Conservation (phyloP, 306 rosid genomes). For the Luffa aegyptiaca region DNA sequence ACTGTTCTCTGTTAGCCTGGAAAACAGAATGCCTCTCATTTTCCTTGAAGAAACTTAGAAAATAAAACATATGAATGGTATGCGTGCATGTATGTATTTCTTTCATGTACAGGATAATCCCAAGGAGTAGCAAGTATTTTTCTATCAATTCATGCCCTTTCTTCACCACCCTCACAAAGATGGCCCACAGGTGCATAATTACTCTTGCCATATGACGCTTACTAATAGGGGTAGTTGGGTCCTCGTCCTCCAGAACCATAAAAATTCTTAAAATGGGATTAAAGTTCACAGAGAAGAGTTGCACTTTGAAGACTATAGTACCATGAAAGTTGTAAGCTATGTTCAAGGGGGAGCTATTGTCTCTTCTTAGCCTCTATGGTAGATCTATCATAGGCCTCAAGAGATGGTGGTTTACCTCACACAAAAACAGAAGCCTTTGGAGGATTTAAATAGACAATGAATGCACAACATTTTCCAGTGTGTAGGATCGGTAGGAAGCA, state of each 20-base stretch:
- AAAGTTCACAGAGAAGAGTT: neutral
- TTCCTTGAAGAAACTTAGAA: neutral
- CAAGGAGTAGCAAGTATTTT: neutral
- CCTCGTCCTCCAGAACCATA: neutral
- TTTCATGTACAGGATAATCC: neutral
- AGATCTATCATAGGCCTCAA: neutral
- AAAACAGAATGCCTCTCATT: slow-evolving; percentile 6
- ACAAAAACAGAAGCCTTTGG: neutral
- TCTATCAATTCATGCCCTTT: neutral
- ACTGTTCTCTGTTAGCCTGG: slow-evolving; percentile 90
- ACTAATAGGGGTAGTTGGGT: neutral
- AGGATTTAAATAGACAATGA: neutral
- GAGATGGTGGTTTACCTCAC: neutral
- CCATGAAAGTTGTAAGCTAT: neutral
- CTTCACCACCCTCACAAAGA: neutral
- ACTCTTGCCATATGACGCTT: neutral
- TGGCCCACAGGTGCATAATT: neutral
- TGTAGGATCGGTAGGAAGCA: neutral
- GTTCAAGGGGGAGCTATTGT: neutral
- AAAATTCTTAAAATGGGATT: neutral
- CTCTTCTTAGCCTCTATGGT: neutral
- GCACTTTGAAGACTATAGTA: neutral
- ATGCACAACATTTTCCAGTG: neutral
- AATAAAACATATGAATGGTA: neutral
- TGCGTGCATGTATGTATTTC: neutral